Evolutionary conservation across 345 rosid genomes (phyloP).

Genomic region (Eutrema heterophyllum): DNA sequence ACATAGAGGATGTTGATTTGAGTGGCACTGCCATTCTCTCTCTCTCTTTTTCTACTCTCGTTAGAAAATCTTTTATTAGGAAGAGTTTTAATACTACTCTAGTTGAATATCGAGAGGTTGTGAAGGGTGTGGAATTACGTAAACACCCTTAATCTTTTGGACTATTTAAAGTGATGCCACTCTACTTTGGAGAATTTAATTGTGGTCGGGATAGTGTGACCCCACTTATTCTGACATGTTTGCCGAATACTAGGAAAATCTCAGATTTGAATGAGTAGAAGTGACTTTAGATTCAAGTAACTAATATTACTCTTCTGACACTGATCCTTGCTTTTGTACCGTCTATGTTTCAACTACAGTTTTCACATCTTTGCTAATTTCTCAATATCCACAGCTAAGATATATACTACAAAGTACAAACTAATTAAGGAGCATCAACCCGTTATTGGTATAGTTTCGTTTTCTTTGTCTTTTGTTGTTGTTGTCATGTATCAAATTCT

Average conservation of each 20-base stretch:
- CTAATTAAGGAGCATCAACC: neutral
- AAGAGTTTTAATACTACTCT: constrained; percentile 25
- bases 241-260: constrained; percentile 25
- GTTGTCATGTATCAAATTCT: neutral
- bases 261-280: constrained; percentile 23
- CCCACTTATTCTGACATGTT: constrained; percentile 28
- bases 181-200: constrained; percentile 31
- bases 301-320: constrained; percentile 19
- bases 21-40: constrained; percentile 29
- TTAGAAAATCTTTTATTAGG: neutral
- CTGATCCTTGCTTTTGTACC: constrained; percentile 24
- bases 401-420: neutral
- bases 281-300: constrained; percentile 37
- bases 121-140: constrained; percentile 6
- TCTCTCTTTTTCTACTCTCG: neutral
- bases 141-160: constrained; percentile 37
- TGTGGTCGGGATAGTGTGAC: constrained; percentile 25
- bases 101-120: neutral
- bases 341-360: constrained; percentile 15
- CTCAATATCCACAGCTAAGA: neutral
- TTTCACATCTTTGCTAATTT: constrained; percentile 11
- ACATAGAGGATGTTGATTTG: constrained; percentile 20
- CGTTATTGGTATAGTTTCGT: neutral
- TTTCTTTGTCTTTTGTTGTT: neutral
- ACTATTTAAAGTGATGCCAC: constrained; percentile 37